Base-by-base conservation (phyloP, 2,329 filamentous ascomycete species). In the Apiospora saccharicola region DNA sequence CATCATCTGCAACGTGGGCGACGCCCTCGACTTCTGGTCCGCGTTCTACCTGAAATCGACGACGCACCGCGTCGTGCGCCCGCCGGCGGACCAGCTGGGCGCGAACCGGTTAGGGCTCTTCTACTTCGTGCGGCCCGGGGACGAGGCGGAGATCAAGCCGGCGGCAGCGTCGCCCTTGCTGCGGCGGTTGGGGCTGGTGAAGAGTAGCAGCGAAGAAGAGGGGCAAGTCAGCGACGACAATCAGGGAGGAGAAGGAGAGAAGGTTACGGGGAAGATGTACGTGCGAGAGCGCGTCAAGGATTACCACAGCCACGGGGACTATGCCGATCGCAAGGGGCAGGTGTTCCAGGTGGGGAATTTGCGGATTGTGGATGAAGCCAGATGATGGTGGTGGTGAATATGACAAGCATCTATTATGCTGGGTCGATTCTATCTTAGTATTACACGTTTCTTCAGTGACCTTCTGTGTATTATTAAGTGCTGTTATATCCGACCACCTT, bases 1-100 rank as follows among this genome's bases (percentile, higher is more conserved):
- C 0, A 85, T 87, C 41, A 84, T 84, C 0, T 84, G 85, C 72
- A 87, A 87, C 72, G 84, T 80, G 0, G 79, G 77, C 41, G 79
- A 80, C 73, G 78, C 78, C 12, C 75, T 80, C 8, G 78, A 77
- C 72, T 79, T 80, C 71, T 79, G 77, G 76, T 79, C 78, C 19
- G 71, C 69, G 34, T 72, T 69, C 7, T 80, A 79, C 69, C 74
- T 82, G 46, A 80, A 79, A 76, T 80, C 79, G 13, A 82, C 80
- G 3, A 79, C 79, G 4, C 81, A 83, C 71, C 77, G 81, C 0
- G 81, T 83, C 12, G 77, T 82, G 2, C 74, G 77, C 4, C 81
- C 82, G 13, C 81, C 81, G 1, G 75, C 75, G 30, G 81, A 83
- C 72, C 82, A 83, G 71, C 73, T 77, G 4, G 72, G 79, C 14